These are phyloP conservation scores for Bryoerythrophyllum caledonicum DNA, from an alignment of 225 moss, liverwort and hornwort species.

Conservation along the genomic window DNA sequence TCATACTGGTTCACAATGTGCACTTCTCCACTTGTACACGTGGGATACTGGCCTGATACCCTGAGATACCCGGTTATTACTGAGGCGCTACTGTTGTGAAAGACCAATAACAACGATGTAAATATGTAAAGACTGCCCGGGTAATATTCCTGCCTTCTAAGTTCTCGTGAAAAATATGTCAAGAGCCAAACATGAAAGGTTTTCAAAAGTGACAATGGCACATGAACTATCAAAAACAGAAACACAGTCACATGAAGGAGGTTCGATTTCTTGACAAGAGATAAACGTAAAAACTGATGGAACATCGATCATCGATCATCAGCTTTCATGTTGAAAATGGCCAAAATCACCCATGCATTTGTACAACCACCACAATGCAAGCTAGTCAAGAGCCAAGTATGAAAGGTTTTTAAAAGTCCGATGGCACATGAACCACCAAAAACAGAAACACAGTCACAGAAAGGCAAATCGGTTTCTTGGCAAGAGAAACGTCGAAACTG, in stretches of 20 bases:
- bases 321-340: slow-evolving; percentile 4
- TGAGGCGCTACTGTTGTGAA: not conserved
- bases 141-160: no score
- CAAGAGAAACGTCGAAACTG: not conserved
- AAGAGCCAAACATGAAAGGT: no score
- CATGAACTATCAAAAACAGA: not conserved
- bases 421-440: no score
- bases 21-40: not conserved
- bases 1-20: not conserved
- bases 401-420: no score
- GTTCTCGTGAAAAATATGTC: no score
- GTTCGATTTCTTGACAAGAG: not conserved
- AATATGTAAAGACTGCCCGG: no score
- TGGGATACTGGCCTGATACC: no score
- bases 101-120: no score
- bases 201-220: not conserved
- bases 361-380: not conserved
- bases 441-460: not conserved
- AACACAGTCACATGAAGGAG: not conserved
- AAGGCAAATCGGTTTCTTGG: not conserved
- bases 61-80: no score
- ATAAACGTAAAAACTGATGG: no score
- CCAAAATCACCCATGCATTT: slow-evolving; percentile 4
- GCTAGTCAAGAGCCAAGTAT: no score
- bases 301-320: not conserved